Evolutionary conservation across 768 basidiomycete species (phyloP).

Genomic region (Russula dissimulans): DNA sequence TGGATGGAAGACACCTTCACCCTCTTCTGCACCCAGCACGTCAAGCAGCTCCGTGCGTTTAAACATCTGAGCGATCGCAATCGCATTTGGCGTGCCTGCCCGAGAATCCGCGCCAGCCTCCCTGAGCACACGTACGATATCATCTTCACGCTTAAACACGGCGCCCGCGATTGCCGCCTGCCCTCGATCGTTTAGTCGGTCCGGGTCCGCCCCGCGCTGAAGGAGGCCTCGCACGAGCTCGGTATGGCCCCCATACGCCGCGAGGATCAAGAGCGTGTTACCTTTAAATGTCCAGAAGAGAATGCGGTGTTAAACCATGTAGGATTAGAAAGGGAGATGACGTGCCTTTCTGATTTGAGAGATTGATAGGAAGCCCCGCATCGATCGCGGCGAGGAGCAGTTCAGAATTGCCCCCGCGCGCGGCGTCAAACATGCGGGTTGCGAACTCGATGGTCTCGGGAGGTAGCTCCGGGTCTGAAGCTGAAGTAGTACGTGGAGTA

Average conservation of each 20-base stretch:
- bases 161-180: slow-evolving; percentile 72
- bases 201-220: slow-evolving; percentile 50
- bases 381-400: slow-evolving; percentile 53
- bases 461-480: slow-evolving; percentile 22
- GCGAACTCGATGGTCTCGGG: slow-evolving; percentile 41
- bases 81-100: slow-evolving; percentile 55
- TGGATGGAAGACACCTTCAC: slow-evolving; percentile 31
- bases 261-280: slow-evolving; percentile 73
- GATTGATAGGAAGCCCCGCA: slow-evolving; percentile 59
- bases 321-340: background rate
- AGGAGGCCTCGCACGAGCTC: slow-evolving; percentile 46
- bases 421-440: slow-evolving; percentile 66
- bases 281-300: slow-evolving; percentile 31
- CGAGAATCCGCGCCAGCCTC: slow-evolving; percentile 50
- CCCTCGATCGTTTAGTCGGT: slow-evolving; percentile 58
- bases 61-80: slow-evolving; percentile 64
- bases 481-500: too few relatives aligned
- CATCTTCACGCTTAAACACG: slow-evolving; percentile 64
- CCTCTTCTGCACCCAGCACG: slow-evolving; percentile 49
- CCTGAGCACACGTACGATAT: slow-evolving; percentile 49
- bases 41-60: slow-evolving; percentile 45
- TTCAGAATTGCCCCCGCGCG: slow-evolving; percentile 46
- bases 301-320: background rate
- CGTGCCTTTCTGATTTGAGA: slow-evolving; percentile 63
- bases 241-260: slow-evolving; percentile 60